Percentiles rank a stretch among this genome's conserved stretches.
Conservation (phyloP, 2,329 filamentous ascomycete species). For the Intubia oerlemansii region DNA sequence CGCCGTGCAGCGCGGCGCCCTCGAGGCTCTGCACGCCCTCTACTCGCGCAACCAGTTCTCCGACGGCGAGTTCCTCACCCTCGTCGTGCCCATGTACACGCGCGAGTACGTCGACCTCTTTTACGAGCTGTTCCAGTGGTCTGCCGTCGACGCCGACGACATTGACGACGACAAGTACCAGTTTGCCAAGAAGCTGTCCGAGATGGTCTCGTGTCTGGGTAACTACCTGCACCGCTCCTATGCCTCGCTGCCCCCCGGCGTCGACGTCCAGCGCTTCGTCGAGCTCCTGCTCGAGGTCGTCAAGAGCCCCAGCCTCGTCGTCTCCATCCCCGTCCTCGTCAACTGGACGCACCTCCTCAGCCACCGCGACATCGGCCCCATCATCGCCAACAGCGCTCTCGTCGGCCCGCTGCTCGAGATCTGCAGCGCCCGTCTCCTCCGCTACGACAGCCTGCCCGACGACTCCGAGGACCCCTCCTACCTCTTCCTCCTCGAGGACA, state of each 20-base stretch:
- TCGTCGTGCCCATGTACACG: constrained; percentile 63
- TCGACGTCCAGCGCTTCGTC: constrained; percentile 54
- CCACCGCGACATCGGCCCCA: constrained; percentile 42
- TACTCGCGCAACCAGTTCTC: constrained; percentile 56
- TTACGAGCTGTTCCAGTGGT: constrained; percentile 59
- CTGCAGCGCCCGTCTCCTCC: constrained; percentile 63
- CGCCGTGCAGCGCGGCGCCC: constrained; percentile 55
- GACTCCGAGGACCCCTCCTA: constrained; percentile 63
- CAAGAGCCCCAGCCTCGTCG: constrained; percentile 67
- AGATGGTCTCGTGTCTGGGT: constrained; percentile 74
- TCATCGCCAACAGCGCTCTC: constrained; percentile 39
- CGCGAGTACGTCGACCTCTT: constrained; percentile 50
- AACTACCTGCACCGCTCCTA: constrained; percentile 68
- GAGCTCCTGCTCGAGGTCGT: constrained; percentile 60
- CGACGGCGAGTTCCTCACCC: constrained; percentile 55
- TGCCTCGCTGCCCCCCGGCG: constrained; percentile 36
- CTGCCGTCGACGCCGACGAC: constrained; percentile 54
- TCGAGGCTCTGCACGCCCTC: constrained; percentile 67
- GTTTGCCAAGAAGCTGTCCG: constrained; percentile 81
- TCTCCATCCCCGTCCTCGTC: constrained; percentile 83
- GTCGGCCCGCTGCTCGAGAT: constrained; percentile 62
- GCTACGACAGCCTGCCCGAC: constrained; percentile 71
- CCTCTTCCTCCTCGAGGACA: constrained; percentile 74
- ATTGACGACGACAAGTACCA: constrained; percentile 84
- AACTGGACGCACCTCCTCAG: constrained; percentile 71